Percentiles rank a stretch among this genome's conserved stretches.
phyloP scores from a whole-genome alignment of 225 moss, liverwort and hornwort species.

The Rhytidiadelphus loreus region DNA sequence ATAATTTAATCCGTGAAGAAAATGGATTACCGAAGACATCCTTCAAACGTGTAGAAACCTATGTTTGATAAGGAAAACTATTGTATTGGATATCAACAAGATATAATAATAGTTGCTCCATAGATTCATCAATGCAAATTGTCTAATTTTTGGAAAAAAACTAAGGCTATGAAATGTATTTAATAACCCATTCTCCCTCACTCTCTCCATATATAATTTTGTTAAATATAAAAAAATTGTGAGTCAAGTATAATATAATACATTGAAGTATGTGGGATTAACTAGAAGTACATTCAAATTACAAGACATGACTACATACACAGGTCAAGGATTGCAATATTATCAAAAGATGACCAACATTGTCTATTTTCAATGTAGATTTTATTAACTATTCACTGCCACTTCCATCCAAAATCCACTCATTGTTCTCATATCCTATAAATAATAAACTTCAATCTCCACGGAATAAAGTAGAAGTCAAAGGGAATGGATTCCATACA shows the following conservation, averaged over 20 bases:
- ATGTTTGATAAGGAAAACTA: background rate
- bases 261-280: background rate
- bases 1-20: rapidly evolving
- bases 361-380: background rate
- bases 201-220: no score
- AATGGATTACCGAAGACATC: background rate
- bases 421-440: background rate
- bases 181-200: no score
- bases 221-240: no score
- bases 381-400: background rate
- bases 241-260: background rate
- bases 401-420: background rate
- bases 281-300: background rate
- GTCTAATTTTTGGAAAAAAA: background rate
- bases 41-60: background rate
- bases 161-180: background rate
- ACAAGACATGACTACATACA: rapidly evolving
- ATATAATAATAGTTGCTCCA: rapidly evolving
- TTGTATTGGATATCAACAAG: rapidly evolving
- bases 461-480: background rate
- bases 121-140: background rate
- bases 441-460: rapidly evolving
- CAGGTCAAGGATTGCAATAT: rapidly evolving
- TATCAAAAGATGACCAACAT: background rate
- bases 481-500: background rate